Conservation (phyloP, 345 rosid species). For the Jatropha curcas region DNA sequence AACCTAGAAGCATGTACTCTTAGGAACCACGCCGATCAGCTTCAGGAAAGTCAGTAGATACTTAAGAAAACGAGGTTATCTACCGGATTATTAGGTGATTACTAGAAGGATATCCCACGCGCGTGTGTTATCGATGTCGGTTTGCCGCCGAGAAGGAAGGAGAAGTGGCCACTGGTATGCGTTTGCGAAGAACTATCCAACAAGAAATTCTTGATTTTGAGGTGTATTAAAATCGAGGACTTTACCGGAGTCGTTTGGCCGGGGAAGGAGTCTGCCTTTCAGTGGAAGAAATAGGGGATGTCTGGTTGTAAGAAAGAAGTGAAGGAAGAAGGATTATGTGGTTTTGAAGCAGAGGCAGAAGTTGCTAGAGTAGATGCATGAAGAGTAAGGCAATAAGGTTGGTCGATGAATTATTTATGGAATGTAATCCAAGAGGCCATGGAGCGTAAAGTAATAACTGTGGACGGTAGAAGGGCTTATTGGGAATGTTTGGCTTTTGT, state of each 20-base stretch:
- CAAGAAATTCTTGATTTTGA: slow-evolving; percentile 63
- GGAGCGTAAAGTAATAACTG: too few species aligned
- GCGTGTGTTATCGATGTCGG: slow-evolving; percentile 70
- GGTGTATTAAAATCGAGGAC: slow-evolving; percentile 71
- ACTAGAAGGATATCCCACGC: slow-evolving; percentile 59
- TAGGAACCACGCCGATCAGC: slow-evolving; percentile 78
- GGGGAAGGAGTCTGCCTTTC: too few species aligned
- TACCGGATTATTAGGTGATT: slow-evolving; percentile 66
- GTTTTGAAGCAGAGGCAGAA: slow-evolving; percentile 88
- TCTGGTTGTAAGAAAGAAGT: slow-evolving; percentile 68
- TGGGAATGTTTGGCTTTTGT: slow-evolving; percentile 85
- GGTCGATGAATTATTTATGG: slow-evolving; percentile 88
- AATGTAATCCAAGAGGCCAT: slow-evolving; percentile 60
- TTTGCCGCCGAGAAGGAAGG: slow-evolving; percentile 38
- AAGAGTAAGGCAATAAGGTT: slow-evolving; percentile 51
- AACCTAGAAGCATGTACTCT: slow-evolving; percentile 74
- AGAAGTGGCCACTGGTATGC: slow-evolving; percentile 55
- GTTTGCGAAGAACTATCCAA: slow-evolving; percentile 70
- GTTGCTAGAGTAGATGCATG: slow-evolving; percentile 71
- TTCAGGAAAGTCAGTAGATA: slow-evolving; percentile 54
- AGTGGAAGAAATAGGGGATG: slow-evolving; percentile 52
- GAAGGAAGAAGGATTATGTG: slow-evolving; percentile 62
- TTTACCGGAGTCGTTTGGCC: too few species aligned
- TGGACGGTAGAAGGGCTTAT: slow-evolving; percentile 62
- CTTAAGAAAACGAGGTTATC: slow-evolving; percentile 52